Percentiles rank a stretch among this genome's conserved stretches.
Evolutionary conservation across 441 rosid species (phyloP).

Genomic region (Rhodomyrtus psidioides): DNA sequence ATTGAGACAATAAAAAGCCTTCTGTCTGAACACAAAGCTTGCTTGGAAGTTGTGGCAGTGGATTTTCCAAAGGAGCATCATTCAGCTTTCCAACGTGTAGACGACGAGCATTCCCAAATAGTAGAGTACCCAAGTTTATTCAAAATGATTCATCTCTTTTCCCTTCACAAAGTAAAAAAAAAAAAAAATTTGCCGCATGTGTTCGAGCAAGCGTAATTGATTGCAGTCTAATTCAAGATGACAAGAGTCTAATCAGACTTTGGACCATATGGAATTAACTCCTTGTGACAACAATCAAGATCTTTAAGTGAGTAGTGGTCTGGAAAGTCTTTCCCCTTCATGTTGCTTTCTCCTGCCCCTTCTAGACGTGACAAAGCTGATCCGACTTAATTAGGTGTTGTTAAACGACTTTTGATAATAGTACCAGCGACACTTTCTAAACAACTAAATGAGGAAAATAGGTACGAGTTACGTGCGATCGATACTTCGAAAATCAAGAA

Average conservation of each 20-base stretch:
- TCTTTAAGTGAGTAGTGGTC: background rate
- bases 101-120: background rate
- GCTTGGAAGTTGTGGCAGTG: background rate
- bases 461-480: background rate
- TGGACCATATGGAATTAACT: background rate
- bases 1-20: background rate
- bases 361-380: background rate
- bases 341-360: background rate
- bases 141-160: background rate
- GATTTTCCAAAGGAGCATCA: background rate
- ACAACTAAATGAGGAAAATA: background rate
- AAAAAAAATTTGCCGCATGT: background rate
- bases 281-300: background rate
- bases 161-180: background rate
- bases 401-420: background rate
- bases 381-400: background rate
- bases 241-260: background rate
- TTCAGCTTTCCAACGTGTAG: background rate
- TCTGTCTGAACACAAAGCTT: background rate
- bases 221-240: background rate
- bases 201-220: background rate
- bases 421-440: background rate
- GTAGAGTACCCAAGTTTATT: background rate
- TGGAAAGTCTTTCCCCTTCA: background rate
- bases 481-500: background rate